These are phyloP conservation scores for Spencermartinsiella europaea DNA, from an alignment of 805 yeast species.

Conservation along the genomic window DNA sequence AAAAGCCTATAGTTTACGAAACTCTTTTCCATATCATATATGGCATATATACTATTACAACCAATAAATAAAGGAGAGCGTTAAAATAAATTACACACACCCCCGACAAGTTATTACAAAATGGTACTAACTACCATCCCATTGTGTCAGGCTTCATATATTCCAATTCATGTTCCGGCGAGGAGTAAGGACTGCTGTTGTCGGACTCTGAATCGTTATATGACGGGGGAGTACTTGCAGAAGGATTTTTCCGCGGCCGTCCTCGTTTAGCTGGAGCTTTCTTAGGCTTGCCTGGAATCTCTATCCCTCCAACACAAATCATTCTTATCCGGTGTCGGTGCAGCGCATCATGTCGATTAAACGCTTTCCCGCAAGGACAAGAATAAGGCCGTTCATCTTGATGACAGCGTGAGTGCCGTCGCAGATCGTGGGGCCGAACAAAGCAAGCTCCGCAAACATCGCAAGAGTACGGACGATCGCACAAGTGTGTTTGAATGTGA, in stretches of 20 bases:
- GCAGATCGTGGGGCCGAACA: slow-evolving; percentile 92
- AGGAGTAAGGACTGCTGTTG: slow-evolving; percentile 1
- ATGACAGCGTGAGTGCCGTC: slow-evolving; percentile 86
- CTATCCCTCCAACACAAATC: slow-evolving; percentile 75
- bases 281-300: slow-evolving; percentile 27
- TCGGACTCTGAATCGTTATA: background rate
- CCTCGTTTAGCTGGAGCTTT: slow-evolving; percentile 35
- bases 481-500: slow-evolving; percentile 92
- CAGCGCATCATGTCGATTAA: slow-evolving; percentile 85
- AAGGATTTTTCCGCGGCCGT: slow-evolving; percentile 30
- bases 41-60: background rate
- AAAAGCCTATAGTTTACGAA: background rate
- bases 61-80: background rate
- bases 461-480: slow-evolving; percentile 90
- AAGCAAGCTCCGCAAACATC: slow-evolving; percentile 70
- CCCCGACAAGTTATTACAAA: too few species aligned
- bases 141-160: background rate
- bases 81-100: slow-evolving; percentile 4
- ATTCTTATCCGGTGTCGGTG: slow-evolving; percentile 72
- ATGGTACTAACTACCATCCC: background rate
- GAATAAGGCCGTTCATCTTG: slow-evolving; percentile 56
- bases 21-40: background rate
- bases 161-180: background rate
- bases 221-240: background rate
- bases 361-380: slow-evolving; percentile 93